These are phyloP conservation scores for Pseudogymnoascus sp. DNA, from an alignment of 2,329 filamentous ascomycete species.

Conservation along the genomic window DNA sequence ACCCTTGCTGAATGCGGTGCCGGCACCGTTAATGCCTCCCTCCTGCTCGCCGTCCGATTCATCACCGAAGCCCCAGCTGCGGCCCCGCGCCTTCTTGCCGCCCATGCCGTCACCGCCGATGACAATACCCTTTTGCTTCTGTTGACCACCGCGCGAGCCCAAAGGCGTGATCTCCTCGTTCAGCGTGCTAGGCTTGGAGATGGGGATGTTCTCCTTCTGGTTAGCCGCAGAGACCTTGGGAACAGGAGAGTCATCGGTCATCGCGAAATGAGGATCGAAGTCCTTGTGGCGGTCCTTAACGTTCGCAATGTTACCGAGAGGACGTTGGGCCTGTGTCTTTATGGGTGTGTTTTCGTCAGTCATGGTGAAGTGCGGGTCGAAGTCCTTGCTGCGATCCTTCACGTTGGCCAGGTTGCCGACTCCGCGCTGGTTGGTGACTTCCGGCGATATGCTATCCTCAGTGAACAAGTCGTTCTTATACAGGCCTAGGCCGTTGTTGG, in stretches of 20 bases:
- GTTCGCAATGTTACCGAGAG: conserved; percentile 47
- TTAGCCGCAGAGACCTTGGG: conserved; percentile 32
- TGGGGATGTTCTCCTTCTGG: conserved; percentile 34
- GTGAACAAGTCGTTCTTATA: conserved; percentile 73
- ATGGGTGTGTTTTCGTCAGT: conserved; percentile 55
- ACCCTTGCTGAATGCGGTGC: conserved; percentile 23
- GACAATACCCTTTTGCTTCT: conserved; percentile 32
- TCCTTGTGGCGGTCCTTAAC: conserved; percentile 66
- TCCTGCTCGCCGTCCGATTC: conserved; percentile 40
- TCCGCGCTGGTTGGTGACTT: conserved; percentile 32
- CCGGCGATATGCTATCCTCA: conserved; percentile 39
- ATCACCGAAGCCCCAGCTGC: conserved; percentile 53
- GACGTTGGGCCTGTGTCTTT: conserved; percentile 24
- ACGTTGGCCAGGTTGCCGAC: conserved; percentile 66
- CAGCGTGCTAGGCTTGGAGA: conserved; percentile 21
- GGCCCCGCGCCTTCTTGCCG: conserved; percentile 45
- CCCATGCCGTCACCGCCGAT: conserved; percentile 63
- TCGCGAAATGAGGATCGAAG: conserved; percentile 57
- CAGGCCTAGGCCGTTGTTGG: conserved; percentile 63
- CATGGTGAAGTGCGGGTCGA: conserved; percentile 72
- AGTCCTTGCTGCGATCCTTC: conserved; percentile 67
- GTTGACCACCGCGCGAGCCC: conserved; percentile 18
- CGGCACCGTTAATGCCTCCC: conserved; percentile 23
- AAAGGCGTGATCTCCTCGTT: conserved; percentile 23
- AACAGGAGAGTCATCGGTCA: conserved; percentile 58